phyloP scores from a whole-genome alignment of 768 basidiomycete species.

The Mycena galericulata region DNA sequence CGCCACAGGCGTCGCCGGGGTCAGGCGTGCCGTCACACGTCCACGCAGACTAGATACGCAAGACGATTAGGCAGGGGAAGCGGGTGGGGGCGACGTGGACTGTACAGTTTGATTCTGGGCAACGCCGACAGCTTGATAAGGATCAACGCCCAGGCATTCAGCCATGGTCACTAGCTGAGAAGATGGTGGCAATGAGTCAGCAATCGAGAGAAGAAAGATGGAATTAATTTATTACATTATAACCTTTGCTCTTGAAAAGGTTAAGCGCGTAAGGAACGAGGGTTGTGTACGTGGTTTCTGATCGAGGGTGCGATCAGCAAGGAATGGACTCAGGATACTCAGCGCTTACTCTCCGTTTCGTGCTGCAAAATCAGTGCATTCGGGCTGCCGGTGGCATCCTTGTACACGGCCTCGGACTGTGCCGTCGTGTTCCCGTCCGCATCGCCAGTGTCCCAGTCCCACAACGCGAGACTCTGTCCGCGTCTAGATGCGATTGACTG shows the following conservation, averaged over 20 bases:
- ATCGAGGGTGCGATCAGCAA: not conserved
- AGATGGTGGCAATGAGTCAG: not conserved
- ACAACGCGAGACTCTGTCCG: constrained; percentile 47
- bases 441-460: constrained; percentile 55
- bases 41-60: constrained; percentile 11
- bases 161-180: constrained; percentile 52
- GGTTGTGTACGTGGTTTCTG: constrained; percentile 8
- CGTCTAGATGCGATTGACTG: constrained; percentile 45
- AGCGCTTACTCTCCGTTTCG: constrained; percentile 44
- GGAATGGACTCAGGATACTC: not conserved
- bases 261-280: constrained; percentile 14
- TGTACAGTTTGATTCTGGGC: constrained; percentile 29
- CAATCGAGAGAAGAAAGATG: not conserved
- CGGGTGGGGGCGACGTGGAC: not conserved
- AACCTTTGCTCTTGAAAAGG: constrained; percentile 34
- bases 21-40: constrained; percentile 23
- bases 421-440: constrained; percentile 40
- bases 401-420: too few species aligned
- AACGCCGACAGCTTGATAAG: constrained; percentile 46
- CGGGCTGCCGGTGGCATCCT: constrained; percentile 32
- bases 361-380: constrained; percentile 50
- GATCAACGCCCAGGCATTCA: constrained; percentile 49
- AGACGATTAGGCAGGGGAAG: not conserved
- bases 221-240: constrained; percentile 42
- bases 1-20: constrained; percentile 19